Percentiles rank a stretch among this genome's conserved stretches.
phyloP scores from a whole-genome alignment of 305 asterid genomes.

The Lippia alba region DNA sequence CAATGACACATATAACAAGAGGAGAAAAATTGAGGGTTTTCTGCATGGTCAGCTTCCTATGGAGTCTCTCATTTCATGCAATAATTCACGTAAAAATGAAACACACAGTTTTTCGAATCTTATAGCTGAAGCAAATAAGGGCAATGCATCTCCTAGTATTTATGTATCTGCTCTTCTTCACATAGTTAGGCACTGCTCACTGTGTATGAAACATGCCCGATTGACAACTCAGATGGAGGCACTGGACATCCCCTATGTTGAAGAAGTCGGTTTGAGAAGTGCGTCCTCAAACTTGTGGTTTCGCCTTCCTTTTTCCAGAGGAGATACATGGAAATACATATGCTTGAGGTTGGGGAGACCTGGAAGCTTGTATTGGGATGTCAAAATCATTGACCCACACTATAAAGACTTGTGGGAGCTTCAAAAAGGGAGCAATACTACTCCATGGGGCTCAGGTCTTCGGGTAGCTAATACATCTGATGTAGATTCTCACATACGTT shows the following conservation, averaged over 20 bases:
- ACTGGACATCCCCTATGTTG: slow-evolving; percentile 90
- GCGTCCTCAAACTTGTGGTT: slow-evolving; percentile 96
- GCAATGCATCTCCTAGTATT: slow-evolving; percentile 79
- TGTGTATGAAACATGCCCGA: slow-evolving; percentile 95
- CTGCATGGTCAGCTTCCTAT: slow-evolving; percentile 49
- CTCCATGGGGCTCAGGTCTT: slow-evolving; percentile 95
- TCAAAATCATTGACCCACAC: slow-evolving; percentile 86
- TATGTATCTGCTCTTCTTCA: slow-evolving; percentile 87
- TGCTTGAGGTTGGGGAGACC: slow-evolving; percentile 96
- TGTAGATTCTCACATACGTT: slow-evolving; percentile 93
- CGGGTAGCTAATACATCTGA: slow-evolving; percentile 97
- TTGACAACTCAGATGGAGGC: slow-evolving; percentile 98
- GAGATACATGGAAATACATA: slow-evolving; percentile 81
- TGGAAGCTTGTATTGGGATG: slow-evolving; percentile 99
- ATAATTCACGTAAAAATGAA: slow-evolving; percentile 54
- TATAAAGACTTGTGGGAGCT: slow-evolving; percentile 96
- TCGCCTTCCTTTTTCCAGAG: slow-evolving; percentile 90
- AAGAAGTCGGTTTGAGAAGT: slow-evolving; percentile 92
- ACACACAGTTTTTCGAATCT: slow-evolving; percentile 69
- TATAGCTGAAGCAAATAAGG: slow-evolving; percentile 89
- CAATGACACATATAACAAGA: slow-evolving; percentile 59
- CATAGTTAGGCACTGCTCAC: slow-evolving; percentile 92
- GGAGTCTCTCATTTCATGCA: slow-evolving; percentile 52
- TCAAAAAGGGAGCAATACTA: slow-evolving; percentile 79
- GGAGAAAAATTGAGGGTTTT: slow-evolving; percentile 60